Base-by-base conservation (phyloP, 2,329 filamentous ascomycete species). In the Beauveria caledonica region DNA sequence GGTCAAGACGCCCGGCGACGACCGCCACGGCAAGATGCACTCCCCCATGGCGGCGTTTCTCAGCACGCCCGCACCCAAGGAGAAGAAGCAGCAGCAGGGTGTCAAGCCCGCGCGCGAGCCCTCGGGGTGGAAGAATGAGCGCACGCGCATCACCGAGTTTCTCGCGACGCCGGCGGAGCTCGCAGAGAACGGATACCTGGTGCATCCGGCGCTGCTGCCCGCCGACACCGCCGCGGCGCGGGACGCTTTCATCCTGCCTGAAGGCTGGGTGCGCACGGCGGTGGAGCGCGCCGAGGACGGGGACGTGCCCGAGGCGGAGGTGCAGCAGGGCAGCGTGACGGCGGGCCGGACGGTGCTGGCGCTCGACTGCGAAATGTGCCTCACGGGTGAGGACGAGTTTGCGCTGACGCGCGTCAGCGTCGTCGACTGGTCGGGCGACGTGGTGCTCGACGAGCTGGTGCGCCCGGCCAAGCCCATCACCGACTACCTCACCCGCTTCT, bases 351-450 rank as follows among this genome's bases (percentile, higher is more conserved):
- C 87, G 42, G 77, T 97, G 11, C 77, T 95, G 53, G 88, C 91
- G 1, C 79, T 99, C 59, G 94, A 99, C 71, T 99, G 94, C 74
- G 94, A 99, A 74, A 99, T 99, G 94, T 96, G 92, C 71, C 86
- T 91, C 75, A 95, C 92, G 2, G 89, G 87, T 62, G 85, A 88
- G 63, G 86, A 86, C 52, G 84, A 90, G 65, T 90, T 88, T 64
- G 90, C 92, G 40, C 84, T 99, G 48, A 95, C 94, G 1, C 86
- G 94, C 60, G 88, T 97, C 70, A 97, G 92, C 70, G 73, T 97
- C 44, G 78, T 99, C 8, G 79, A 86, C 62, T 99, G 94, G 93
- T 85, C 92, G 66, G 92, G 92, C 53, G 83, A 85, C 39, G 82
- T 89, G 10, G 79, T 96, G 17, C 76, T 97, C 56, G 94, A 99